Base-by-base conservation (phyloP, 2,329 filamentous ascomycete genomes). In the Sporothrix pseudoabietina region DNA sequence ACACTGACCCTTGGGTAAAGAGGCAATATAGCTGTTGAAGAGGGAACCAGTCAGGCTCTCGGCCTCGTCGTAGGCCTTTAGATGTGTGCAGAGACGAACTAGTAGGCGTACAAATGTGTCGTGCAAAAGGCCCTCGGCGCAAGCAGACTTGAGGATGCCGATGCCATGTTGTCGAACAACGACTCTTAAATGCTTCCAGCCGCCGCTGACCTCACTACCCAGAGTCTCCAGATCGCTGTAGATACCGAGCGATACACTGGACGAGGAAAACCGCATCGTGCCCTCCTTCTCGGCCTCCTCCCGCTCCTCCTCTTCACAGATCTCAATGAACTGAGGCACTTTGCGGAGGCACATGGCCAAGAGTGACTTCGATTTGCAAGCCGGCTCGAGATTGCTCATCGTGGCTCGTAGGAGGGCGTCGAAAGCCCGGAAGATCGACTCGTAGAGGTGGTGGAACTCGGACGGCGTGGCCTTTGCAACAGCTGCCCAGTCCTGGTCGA, bases 211-310 rank as follows among this genome's bases (percentile, higher is more conserved):
- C 2, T 55, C 73, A 9, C 35, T 49, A 8, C 84, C 84, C 2
- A 86, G 76, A 2, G 79, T 75, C 75, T 88, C 85, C 19, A 88
- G 76, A 19, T 87, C 83, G 61, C 83, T 80, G 75, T 88, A 88
- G 30, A 87, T 80, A 4, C 84, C 81, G 16, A 81, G 80, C 0
- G 85, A 84, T 5, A 84, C 80, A 59, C 83, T 78, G 22, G 82
- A 79, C 7, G 78, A 78, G n/a, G 81, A 78, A 19, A 82, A 76
- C 0, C 78, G 78, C 19, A 79, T 77, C 0, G 80, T 81, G 2
- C 82, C 83, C 14, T 80, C 79, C 55, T 81, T 76, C 69, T 83
- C 80, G 4, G 82, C 79, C 26, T 84, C 81, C 14, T 78, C 76
- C 41, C 78, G 77, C 70, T 85, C 82, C 79, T 81, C 81, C 1